These are phyloP conservation scores for Ceratocystis cacaofunesta DNA, from an alignment of 2,329 filamentous ascomycete genomes.

Conservation along the genomic window DNA sequence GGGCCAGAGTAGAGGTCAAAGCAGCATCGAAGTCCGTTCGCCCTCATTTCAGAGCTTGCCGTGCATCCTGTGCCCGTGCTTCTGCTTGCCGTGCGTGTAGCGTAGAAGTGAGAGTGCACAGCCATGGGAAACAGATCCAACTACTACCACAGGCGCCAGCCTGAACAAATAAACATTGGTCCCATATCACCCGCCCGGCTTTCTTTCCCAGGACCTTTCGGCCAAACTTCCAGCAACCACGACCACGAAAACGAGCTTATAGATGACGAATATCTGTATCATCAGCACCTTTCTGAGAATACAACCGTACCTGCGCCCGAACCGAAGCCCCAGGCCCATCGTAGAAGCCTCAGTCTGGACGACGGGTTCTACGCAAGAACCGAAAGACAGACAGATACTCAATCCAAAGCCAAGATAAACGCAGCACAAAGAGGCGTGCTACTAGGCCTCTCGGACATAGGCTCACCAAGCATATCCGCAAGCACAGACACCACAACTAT, in stretches of 20 bases:
- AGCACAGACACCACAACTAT: background rate
- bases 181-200: slow-evolving; percentile 1
- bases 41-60: background rate
- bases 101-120: background rate
- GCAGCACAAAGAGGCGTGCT: background rate
- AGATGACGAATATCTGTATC: background rate
- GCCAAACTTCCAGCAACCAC: background rate
- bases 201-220: background rate
- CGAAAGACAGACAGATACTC: background rate
- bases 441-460: background rate
- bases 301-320: background rate
- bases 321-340: background rate
- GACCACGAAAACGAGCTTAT: background rate
- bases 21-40: background rate
- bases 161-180: slow-evolving; percentile 4
- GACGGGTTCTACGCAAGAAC: background rate
- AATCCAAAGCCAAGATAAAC: background rate
- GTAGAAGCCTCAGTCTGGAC: background rate
- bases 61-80: background rate
- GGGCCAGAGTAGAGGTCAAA: background rate
- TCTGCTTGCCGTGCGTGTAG: background rate
- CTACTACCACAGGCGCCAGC: slow-evolving; percentile 4
- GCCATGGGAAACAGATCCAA: background rate
- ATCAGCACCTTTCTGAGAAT: background rate
- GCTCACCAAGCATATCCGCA: background rate